Evolutionary conservation across 2,329 filamentous ascomycete genomes (phyloP).

Genomic region (Cercospora canescens): DNA sequence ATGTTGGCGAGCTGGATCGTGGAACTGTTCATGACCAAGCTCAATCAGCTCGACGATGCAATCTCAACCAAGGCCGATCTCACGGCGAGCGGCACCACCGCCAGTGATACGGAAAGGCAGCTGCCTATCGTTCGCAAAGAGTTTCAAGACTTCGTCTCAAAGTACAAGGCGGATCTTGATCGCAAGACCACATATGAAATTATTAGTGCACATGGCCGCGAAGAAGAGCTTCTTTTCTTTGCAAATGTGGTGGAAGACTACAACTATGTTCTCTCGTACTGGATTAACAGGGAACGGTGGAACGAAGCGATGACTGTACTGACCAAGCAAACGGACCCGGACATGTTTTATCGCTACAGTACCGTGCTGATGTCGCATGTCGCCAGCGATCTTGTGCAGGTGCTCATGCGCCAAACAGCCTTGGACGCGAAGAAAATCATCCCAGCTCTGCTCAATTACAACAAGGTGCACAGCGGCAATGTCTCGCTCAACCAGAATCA

Average conservation of each 20-base stretch:
- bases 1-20: slow-evolving; percentile 96
- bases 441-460: slow-evolving; percentile 91
- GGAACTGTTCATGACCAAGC: slow-evolving; percentile 95
- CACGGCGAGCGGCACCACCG: slow-evolving; percentile 60
- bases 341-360: slow-evolving; percentile 95
- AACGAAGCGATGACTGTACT: slow-evolving; percentile 80
- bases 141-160: slow-evolving; percentile 83
- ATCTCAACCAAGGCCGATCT: slow-evolving; percentile 87
- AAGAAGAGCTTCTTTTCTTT: slow-evolving; percentile 89
- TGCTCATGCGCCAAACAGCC: slow-evolving; percentile 87
- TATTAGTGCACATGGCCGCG: slow-evolving; percentile 90
- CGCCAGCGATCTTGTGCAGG: slow-evolving; percentile 84
- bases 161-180: slow-evolving; percentile 84
- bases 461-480: slow-evolving; percentile 63
- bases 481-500: slow-evolving; percentile 74
- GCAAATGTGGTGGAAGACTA: slow-evolving; percentile 87
- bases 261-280: slow-evolving; percentile 93
- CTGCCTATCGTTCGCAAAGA: slow-evolving; percentile 71
- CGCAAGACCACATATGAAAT: slow-evolving; percentile 92
- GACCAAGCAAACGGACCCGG: slow-evolving; percentile 87
- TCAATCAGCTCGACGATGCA: slow-evolving; percentile 91
- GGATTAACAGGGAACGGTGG: slow-evolving; percentile 96
- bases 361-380: slow-evolving; percentile 93
- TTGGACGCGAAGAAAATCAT: slow-evolving; percentile 86
- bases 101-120: slow-evolving; percentile 66